Conservation (phyloP, 2,329 filamentous ascomycete species). For the Arachnomyces sp. region DNA sequence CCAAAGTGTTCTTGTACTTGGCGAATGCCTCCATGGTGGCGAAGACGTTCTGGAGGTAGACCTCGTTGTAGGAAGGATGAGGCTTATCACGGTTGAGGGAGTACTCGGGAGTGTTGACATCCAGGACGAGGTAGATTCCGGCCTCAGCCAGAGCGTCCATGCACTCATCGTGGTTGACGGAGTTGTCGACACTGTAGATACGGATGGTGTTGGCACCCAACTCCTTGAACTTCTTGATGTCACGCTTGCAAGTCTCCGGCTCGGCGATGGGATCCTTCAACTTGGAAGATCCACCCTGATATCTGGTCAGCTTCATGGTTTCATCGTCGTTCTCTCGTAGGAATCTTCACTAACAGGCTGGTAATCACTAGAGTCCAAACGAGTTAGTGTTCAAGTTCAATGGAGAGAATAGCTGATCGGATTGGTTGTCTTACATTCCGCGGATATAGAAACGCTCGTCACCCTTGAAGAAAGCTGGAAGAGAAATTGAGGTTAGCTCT, state of each 20-base stretch:
- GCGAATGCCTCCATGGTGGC: slow-evolving; percentile 79
- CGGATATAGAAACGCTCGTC: slow-evolving; percentile 49
- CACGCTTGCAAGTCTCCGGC: slow-evolving; percentile 61
- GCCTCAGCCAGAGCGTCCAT: slow-evolving; percentile 74
- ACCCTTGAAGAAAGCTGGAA: slow-evolving; percentile 55
- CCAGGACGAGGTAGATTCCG: slow-evolving; percentile 85
- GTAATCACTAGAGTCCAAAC: slow-evolving; percentile 46
- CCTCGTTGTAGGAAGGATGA: slow-evolving; percentile 73
- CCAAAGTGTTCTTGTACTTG: slow-evolving; percentile 74
- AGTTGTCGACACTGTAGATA: slow-evolving; percentile 90
- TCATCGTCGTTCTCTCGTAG: neutral
- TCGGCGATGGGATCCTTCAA: slow-evolving; percentile 70
- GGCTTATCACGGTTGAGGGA: slow-evolving; percentile 72
- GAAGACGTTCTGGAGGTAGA: slow-evolving; percentile 79
- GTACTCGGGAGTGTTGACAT: slow-evolving; percentile 87
- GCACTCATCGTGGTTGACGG: slow-evolving; percentile 69
- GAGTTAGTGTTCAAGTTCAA: slow-evolving; percentile 53
- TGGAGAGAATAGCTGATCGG: neutral
- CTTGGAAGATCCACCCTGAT: slow-evolving; percentile 52
- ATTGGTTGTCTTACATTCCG: slow-evolving; percentile 28
- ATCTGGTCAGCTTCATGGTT: neutral
- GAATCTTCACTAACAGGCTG: slow-evolving; percentile 45
- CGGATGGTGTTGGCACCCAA: slow-evolving; percentile 86
- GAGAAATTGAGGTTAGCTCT: too few relatives aligned
- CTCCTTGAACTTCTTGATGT: slow-evolving; percentile 73